phyloP scores from a whole-genome alignment of 352 stramenopile species.

The Globisporangium emineosum region DNA sequence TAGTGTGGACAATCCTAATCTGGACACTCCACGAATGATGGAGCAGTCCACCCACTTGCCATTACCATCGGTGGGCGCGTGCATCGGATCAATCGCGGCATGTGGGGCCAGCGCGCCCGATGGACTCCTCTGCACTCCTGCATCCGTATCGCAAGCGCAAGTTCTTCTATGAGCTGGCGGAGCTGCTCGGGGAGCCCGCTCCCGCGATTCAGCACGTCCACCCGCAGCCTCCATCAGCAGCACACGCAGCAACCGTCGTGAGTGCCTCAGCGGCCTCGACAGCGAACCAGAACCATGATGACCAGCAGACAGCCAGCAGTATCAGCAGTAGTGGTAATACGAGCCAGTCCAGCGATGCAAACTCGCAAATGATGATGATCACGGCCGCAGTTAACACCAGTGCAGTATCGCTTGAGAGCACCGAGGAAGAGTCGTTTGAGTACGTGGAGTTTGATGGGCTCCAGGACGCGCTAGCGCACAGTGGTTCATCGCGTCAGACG shows the following conservation, averaged over 20 bases:
- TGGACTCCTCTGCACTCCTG: constrained; percentile 20
- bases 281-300: not conserved
- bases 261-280: not conserved
- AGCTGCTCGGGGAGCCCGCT: constrained; percentile 42
- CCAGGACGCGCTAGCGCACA: constrained; percentile 14
- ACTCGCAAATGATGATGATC: not conserved
- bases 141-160: constrained; percentile 74
- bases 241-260: not conserved
- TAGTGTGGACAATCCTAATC: not conserved
- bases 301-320: not conserved
- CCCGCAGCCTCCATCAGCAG: constrained; percentile 26
- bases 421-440: constrained; percentile 35
- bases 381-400: not conserved
- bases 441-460: constrained; percentile 37
- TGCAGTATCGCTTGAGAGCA: constrained; percentile 8
- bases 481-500: constrained; percentile 16
- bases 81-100: not conserved
- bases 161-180: constrained; percentile 65
- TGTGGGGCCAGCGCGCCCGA: not conserved
- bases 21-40: not conserved
- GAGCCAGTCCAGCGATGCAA: not conserved
- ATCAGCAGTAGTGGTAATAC: constrained; percentile 1
- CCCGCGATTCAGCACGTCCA: constrained; percentile 31
- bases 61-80: not conserved
- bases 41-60: not conserved